Conservation (phyloP, 1,139 yeast genomes). For the Martiniozyma asiatica region DNA sequence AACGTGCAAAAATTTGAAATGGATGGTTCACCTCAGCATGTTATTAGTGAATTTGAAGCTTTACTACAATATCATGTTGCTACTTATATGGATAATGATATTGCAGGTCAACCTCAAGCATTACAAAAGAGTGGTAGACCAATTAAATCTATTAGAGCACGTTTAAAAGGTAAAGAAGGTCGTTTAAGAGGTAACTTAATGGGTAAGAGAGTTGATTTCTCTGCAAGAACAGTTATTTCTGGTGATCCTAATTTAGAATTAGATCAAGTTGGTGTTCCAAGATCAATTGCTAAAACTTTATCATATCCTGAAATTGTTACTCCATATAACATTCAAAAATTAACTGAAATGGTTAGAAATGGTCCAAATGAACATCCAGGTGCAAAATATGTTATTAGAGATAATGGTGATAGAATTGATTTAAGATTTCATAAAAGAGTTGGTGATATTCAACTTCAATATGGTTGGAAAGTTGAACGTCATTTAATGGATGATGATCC, state of each 20-base stretch:
- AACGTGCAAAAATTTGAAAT: conserved; percentile 92
- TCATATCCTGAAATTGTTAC: conserved; percentile 97
- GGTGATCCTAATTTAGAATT: conserved; percentile 97
- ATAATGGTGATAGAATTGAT: conserved; percentile 97
- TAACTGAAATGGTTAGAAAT: conserved; percentile 87
- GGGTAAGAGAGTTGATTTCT: conserved; percentile 99
- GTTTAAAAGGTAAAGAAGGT: conserved; percentile 98
- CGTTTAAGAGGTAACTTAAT: conserved; percentile 95
- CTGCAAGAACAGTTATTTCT: conserved; percentile 97
- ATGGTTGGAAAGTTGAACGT: conserved; percentile 99
- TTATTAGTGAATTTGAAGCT: conserved; percentile 91
- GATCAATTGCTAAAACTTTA: conserved; percentile 87
- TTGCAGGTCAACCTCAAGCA: conserved; percentile 99
- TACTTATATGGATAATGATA: conserved; percentile 99
- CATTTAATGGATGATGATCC: conserved; percentile 97
- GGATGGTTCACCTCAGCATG: conserved; percentile 99
- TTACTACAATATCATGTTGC: conserved; percentile 95
- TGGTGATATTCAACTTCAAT: conserved; percentile 94
- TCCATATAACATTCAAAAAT: conserved; percentile 87
- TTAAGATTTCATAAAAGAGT: conserved; percentile 94
- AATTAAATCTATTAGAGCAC: conserved; percentile 93
- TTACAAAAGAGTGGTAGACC: conserved; percentile 98
- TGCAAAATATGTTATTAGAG: conserved; percentile 96
- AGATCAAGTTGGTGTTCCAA: conserved; percentile 98
- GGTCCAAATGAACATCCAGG: conserved; percentile 99